Evolutionary conservation across 148 eudicot species (phyloP).

Genomic region (Fagopyrum tataricum): DNA sequence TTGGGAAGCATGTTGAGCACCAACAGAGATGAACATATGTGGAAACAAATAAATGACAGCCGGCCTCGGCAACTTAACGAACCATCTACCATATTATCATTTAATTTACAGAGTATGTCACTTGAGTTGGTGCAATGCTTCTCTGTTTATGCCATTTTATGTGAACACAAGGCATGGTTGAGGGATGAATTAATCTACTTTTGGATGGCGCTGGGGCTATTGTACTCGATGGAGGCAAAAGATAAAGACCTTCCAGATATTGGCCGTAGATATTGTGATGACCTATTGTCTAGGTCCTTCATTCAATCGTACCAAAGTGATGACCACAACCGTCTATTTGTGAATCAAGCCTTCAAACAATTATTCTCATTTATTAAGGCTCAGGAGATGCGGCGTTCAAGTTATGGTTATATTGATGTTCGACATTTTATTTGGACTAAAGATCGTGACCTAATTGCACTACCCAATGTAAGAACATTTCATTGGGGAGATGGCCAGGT

Average conservation of each 20-base stretch:
- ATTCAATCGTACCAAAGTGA: background rate
- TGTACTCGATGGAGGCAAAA: too few relatives aligned
- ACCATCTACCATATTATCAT: background rate
- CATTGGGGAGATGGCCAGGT: background rate
- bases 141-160: slow-evolving; percentile 9
- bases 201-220: too few relatives aligned
- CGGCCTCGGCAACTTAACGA: too few relatives aligned
- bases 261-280: too few relatives aligned
- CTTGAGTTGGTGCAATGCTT: slow-evolving; percentile 11
- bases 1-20: slow-evolving; percentile 17
- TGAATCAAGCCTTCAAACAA: background rate
- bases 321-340: background rate
- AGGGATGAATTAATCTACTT: background rate
- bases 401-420: background rate
- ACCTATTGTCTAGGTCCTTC: too few relatives aligned
- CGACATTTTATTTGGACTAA: background rate
- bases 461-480: background rate
- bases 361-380: background rate
- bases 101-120: background rate
- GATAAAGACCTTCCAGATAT: too few relatives aligned
- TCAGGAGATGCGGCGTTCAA: background rate
- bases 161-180: background rate
- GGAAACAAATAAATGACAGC: slow-evolving; percentile 9
- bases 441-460: background rate
- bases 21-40: slow-evolving; percentile 5